These are phyloP conservation scores for Fraxinus floribunda DNA, from an alignment of 305 asterid species.

Conservation along the genomic window DNA sequence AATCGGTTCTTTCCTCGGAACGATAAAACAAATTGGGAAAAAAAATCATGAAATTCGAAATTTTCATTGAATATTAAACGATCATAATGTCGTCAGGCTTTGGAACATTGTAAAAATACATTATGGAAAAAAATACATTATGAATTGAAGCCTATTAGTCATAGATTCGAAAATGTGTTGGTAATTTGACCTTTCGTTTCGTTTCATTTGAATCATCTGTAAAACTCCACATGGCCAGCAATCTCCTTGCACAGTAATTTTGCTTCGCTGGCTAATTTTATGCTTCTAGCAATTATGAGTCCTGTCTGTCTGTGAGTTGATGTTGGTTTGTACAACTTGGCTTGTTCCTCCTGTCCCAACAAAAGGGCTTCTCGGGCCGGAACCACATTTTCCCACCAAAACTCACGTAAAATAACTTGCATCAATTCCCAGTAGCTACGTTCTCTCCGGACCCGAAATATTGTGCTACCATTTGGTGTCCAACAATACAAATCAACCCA, in stretches of 20 bases:
- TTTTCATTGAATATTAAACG: neutral
- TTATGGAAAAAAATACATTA: constrained; percentile 1
- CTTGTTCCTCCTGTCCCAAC: constrained; percentile 66
- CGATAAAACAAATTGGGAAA: neutral
- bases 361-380: constrained; percentile 76
- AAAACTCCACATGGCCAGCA: constrained; percentile 76
- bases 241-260: constrained; percentile 81
- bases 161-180: neutral
- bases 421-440: constrained; percentile 71
- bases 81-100: neutral
- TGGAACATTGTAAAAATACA: constrained; percentile 6
- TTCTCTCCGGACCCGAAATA: constrained; percentile 74
- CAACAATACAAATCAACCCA: constrained; percentile 96
- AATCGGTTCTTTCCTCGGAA: neutral
- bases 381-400: constrained; percentile 94
- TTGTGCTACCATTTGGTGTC: constrained; percentile 87
- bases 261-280: constrained; percentile 65
- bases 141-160: constrained; percentile 8
- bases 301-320: constrained; percentile 73
- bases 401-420: constrained; percentile 65
- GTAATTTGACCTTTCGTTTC: neutral
- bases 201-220: constrained; percentile 23
- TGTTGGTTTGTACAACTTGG: constrained; percentile 52
- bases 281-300: constrained; percentile 65
- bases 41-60: neutral